Evolutionary conservation across 31 red algal species (phyloP).

Genomic region (Odonthalia washingtoniensis): DNA sequence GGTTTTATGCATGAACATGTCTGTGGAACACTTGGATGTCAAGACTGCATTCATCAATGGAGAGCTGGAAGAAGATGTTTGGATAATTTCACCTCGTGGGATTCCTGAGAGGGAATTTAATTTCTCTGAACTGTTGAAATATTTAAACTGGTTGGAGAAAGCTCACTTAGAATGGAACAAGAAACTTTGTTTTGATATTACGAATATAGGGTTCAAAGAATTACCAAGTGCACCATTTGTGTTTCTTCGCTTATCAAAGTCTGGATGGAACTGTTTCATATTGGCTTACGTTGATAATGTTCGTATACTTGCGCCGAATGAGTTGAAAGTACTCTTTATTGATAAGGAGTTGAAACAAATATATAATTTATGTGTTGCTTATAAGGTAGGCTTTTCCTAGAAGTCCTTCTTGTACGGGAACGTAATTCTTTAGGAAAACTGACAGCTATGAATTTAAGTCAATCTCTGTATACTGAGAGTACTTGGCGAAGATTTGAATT

Average conservation of each 20-base stretch:
- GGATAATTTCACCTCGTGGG: constrained; percentile 13
- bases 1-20: constrained; percentile 5
- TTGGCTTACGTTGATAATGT: neutral
- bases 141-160: too few relatives aligned
- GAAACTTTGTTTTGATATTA: neutral
- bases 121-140: neutral
- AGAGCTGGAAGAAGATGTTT: neutral
- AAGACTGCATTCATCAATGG: constrained; percentile 11
- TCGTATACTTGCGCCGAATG: neutral
- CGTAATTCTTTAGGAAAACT: neutral
- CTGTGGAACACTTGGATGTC: constrained; percentile 2
- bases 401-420: neutral
- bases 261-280: neutral
- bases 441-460: neutral
- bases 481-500: neutral
- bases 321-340: neutral
- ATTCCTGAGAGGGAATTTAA: neutral
- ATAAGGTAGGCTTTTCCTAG: neutral
- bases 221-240: constrained; percentile 24
- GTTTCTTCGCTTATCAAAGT: neutral
- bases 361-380: neutral
- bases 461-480: neutral
- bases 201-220: too few relatives aligned
- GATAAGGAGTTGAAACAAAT: neutral
- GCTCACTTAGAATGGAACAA: constrained; percentile 9